Percentiles rank a stretch among this genome's conserved stretches.
Evolutionary conservation across 257 asterid genomes (phyloP).

Genomic region (Mentha longifolia): DNA sequence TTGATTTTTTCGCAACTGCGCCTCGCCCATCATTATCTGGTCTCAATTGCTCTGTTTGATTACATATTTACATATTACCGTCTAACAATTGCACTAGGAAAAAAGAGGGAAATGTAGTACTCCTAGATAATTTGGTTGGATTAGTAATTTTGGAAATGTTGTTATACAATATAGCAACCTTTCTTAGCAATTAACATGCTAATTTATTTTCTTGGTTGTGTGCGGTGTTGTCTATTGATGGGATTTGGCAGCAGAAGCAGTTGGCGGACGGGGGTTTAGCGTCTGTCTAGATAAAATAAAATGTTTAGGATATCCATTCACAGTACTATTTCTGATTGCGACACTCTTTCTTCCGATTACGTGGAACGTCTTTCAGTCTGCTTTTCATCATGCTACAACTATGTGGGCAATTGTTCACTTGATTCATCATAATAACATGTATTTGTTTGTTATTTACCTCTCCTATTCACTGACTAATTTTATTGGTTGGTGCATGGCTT

Average conservation of each 20-base stretch:
- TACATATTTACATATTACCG: no score
- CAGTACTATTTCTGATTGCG: constrained; percentile 3
- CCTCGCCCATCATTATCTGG: no score
- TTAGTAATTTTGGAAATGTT: neutral
- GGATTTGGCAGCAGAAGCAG: constrained; percentile 22
- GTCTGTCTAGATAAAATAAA: neutral
- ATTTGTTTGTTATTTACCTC: neutral
- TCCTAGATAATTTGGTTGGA: no score
- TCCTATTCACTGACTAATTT: constrained; percentile 27
- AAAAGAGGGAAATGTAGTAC: no score
- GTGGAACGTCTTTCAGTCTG: neutral
- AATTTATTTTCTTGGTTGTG: neutral
- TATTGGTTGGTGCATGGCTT: constrained; percentile 30
- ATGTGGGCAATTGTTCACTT: neutral
- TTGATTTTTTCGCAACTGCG: no score
- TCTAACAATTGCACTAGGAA: no score
- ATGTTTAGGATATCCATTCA: neutral
- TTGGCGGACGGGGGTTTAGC: neutral
- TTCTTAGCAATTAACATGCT: neutral
- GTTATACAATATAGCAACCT: neutral
- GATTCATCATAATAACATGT: no score
- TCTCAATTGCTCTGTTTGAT: no score
- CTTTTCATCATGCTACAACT: constrained; percentile 12
- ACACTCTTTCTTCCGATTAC: neutral
- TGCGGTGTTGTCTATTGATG: constrained; percentile 5